Evolutionary conservation across 805 yeast species (phyloP).

Genomic region (Candida railenensis): DNA sequence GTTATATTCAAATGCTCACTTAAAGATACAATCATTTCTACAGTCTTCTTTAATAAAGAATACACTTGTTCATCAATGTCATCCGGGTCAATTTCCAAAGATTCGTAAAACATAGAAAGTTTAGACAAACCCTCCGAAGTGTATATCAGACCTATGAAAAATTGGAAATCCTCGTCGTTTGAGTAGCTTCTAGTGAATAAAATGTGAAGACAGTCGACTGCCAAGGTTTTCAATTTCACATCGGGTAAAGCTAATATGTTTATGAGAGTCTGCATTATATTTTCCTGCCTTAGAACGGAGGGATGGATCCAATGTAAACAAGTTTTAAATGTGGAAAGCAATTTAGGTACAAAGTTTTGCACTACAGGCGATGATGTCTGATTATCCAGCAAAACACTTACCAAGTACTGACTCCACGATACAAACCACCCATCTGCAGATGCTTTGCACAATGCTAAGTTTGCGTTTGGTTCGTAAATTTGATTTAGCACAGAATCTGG

Average conservation of each 20-base stretch:
- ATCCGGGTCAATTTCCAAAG: conserved; percentile 61
- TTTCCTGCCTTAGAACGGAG: conserved; percentile 62
- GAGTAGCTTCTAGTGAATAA: conserved; percentile 78
- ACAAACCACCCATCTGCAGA: conserved; percentile 83
- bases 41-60: conserved; percentile 81
- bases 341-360: conserved; percentile 56
- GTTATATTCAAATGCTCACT: conserved; percentile 71
- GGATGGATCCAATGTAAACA: conserved; percentile 92
- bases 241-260: conserved; percentile 56
- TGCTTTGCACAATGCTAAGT: conserved; percentile 61
- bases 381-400: conserved; percentile 31
- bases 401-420: conserved; percentile 55
- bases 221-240: conserved; percentile 71
- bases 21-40: conserved; percentile 87
- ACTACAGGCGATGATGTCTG: conserved; percentile 25
- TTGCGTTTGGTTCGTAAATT: conserved; percentile 65
- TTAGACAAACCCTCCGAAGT: conserved; percentile 69
- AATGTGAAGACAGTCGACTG: conserved; percentile 88
- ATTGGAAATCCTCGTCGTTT: conserved; percentile 65
- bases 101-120: conserved; percentile 60
- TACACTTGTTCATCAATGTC: conserved; percentile 79
- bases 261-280: conserved; percentile 64
- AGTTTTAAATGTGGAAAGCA: conserved; percentile 81
- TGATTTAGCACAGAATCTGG: conserved; percentile 62
- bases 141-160: conserved; percentile 78